phyloP scores from a whole-genome alignment of 2,329 filamentous ascomycete species.

The Talaromyces pinophilus region DNA sequence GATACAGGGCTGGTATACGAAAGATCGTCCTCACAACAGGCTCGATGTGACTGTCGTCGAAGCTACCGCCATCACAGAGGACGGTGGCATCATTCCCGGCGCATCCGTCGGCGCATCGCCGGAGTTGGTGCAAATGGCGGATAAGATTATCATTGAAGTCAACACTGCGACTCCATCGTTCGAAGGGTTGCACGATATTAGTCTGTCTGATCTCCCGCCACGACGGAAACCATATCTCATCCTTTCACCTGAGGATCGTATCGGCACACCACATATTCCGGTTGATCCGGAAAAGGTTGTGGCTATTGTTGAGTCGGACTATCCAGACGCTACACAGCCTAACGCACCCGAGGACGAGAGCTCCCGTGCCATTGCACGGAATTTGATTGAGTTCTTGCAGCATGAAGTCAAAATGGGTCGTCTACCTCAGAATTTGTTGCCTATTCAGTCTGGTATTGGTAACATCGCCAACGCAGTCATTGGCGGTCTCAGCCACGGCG shows the following conservation, averaged over 20 bases:
- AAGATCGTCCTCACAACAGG: constrained; percentile 70
- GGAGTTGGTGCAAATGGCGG: constrained; percentile 84
- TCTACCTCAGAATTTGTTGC: constrained; percentile 73
- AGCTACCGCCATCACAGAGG: constrained; percentile 81
- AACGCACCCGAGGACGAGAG: constrained; percentile 75
- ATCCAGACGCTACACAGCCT: constrained; percentile 72
- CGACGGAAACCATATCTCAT: constrained; percentile 81
- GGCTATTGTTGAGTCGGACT: constrained; percentile 80
- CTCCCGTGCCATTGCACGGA: constrained; percentile 70
- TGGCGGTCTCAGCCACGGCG: constrained; percentile 72
- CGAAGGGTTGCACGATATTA: constrained; percentile 87
- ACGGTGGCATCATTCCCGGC: constrained; percentile 84
- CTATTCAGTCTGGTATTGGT: constrained; percentile 83
- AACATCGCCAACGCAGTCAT: constrained; percentile 93
- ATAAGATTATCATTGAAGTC: constrained; percentile 91
- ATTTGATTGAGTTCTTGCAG: constrained; percentile 83
- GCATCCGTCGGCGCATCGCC: constrained; percentile 83
- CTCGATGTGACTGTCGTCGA: constrained; percentile 84
- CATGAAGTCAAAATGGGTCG: constrained; percentile 79
- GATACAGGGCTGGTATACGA: constrained; percentile 70
- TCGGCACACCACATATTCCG: constrained; percentile 79
- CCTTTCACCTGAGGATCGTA: constrained; percentile 81
- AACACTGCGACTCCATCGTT: constrained; percentile 84
- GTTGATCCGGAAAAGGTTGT: constrained; percentile 83
- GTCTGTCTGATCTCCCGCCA: constrained; percentile 81